Evolutionary conservation across 2,329 filamentous ascomycete genomes (phyloP), one percentile per base, ranked within the genome.

Genomic region (Gliomastix tumulicola): DNA sequence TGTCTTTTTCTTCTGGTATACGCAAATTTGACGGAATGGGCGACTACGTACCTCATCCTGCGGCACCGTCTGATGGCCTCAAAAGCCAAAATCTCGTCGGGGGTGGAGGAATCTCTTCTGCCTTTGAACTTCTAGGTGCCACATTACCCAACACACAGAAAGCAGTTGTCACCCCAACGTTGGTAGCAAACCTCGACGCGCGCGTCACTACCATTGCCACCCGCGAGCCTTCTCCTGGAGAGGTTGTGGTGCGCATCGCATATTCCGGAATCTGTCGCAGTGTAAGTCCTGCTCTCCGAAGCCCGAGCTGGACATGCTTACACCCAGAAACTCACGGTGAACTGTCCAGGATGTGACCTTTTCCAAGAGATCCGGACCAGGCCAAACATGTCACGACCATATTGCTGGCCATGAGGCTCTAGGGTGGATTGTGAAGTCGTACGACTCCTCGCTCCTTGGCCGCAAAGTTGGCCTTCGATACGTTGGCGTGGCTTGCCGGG

Each of bases 381-480:
- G 36, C 9, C 28, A 18, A 17, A 21, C 30, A 18, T 10, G 11
- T 5, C 13, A 11, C 6, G 34, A 38, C 30, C 36, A 38, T 16
- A 34, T 38, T n/a, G 19, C 30, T 16, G 36, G 36, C 5, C 36
- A 38, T 22, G 31, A 38, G n/a, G 36, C 30, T 3, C 33, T 38
- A 13, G 36, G 36, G 9, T 21, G 31, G 30, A 25, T 38, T 25
- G 21, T 38, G 5, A 16, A 23, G 15, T 13, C 21, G 3, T 13
- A 34, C 15, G 15, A 27, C n/a, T 28, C 20, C 3, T 19, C 19
- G 4, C 30, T 38, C 17, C n/a, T 34, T 2, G 36, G 36, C 7
- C 21, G 25, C n/a, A 30, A 16, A 17, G 21, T 21, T 28, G 31
- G 16, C 7, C 13, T 18, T 11, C 15, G 31, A 3, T 33, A 11